Percentiles rank a stretch among this genome's conserved stretches.
Conservation (phyloP, 345 rosid species). For the Fremontodendron californicum region DNA sequence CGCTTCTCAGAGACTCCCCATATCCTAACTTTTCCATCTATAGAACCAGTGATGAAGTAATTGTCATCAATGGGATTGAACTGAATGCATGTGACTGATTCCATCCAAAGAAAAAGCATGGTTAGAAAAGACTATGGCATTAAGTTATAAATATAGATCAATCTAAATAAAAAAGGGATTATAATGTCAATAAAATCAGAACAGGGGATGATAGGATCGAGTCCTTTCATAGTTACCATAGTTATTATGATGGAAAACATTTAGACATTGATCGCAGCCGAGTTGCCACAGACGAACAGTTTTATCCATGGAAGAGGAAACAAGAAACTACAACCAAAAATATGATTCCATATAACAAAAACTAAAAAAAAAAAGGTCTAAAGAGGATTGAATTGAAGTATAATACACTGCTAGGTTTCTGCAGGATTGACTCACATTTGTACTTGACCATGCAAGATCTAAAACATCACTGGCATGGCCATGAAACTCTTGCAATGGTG, state of each 20-base stretch:
- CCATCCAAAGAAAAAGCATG: constrained; percentile 13
- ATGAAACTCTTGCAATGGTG: constrained; percentile 61
- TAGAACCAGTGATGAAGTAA: constrained; percentile 77
- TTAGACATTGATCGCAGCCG: constrained; percentile 47
- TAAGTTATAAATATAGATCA: too few species aligned
- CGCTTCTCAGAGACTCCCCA: constrained; percentile 70
- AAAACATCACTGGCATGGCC: constrained; percentile 72
- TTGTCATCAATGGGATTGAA: constrained; percentile 70
- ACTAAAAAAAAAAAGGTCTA: background rate
- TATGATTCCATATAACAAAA: background rate
- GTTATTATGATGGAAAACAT: constrained; percentile 55
- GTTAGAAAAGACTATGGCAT: constrained; percentile 2
- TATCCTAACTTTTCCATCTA: constrained; percentile 90
- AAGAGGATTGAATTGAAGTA: background rate
- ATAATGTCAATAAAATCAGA: too few species aligned
- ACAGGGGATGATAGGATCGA: background rate
- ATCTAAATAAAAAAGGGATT: too few species aligned
- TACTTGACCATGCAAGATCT: constrained; percentile 79
- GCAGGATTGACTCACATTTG: constrained; percentile 55
- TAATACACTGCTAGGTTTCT: background rate
- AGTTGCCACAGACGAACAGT: constrained; percentile 78
- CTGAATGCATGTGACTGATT: constrained; percentile 83
- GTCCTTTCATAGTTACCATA: constrained; percentile 46
- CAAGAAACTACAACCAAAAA: constrained; percentile 51
- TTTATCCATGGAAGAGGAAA: constrained; percentile 75